Base-by-base conservation (phyloP, 176 grass and related monocot species). In the Bolboschoenus planiculmis region DNA sequence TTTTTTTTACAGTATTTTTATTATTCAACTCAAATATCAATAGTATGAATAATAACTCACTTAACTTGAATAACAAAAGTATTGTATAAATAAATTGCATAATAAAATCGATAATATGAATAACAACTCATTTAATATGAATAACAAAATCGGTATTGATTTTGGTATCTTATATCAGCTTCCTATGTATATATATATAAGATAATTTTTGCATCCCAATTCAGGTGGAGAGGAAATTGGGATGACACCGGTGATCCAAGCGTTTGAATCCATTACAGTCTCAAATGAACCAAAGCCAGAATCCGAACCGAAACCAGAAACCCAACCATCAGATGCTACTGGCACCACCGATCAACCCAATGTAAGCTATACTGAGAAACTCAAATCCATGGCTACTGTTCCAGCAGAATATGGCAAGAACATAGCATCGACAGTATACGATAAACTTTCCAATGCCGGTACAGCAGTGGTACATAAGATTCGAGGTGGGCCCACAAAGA, bases 141-240 rank as follows among this genome's bases (percentile, higher is more conserved):
- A n/a, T n/a, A n/a, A n/a, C n/a, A n/a, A n/a, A n/a, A n/a, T n/a
- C n/a, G n/a, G n/a, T n/a, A n/a, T n/a, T n/a, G n/a, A n/a, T n/a
- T n/a, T n/a, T n/a, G n/a, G n/a, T n/a, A n/a, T n/a, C n/a, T n/a
- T n/a, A n/a, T n/a, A n/a, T n/a, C n/a, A n/a, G n/a, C n/a, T n/a
- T n/a, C n/a, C n/a, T n/a, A n/a, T n/a, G n/a, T n/a, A n/a, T n/a
- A n/a, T n/a, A 5, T 36, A 14, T 23, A 27, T 14, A 13, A 73
- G 2, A 46, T 3, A 44, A 11, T 26, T 27, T 73, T 73, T 75
- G 11, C 36, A 29, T 13, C 21, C 14, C 6, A 21, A 58, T 55
- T 72, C 63, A 94, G 92, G 78, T 66, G 89, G 92, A 6, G 86
- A 95, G 84, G 96, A 93, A 75, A 91, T 93, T 3, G 92, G 87